Conservation (phyloP, 768 basidiomycete genomes). For the Boletus tylopilopsis region DNA sequence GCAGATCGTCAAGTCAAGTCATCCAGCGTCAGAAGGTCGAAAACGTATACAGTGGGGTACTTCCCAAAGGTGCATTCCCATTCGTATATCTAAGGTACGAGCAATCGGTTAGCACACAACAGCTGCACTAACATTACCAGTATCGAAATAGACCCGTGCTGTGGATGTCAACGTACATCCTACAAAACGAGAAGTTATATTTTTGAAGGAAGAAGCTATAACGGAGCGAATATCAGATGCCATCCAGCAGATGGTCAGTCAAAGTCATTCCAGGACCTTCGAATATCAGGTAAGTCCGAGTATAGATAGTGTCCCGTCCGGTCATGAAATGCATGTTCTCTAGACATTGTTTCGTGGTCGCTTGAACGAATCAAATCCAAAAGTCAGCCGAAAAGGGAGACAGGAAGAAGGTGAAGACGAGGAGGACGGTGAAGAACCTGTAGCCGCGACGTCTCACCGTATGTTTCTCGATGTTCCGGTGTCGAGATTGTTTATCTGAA, state of each 20-base stretch:
- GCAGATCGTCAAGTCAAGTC: constrained; percentile 93
- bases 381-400: constrained; percentile 34
- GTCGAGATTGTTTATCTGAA: constrained; percentile 6
- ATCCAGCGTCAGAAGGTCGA: constrained; percentile 82
- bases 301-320: neutral
- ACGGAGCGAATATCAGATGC: constrained; percentile 71
- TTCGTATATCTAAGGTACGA: constrained; percentile 93
- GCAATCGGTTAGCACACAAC: neutral
- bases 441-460: constrained; percentile 27
- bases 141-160: constrained; percentile 73
- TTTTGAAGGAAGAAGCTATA: constrained; percentile 86
- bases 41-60: constrained; percentile 72
- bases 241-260: constrained; percentile 63
- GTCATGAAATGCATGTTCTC: neutral
- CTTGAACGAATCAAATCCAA: constrained; percentile 29
- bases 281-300: constrained; percentile 58
- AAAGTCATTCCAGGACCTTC: constrained; percentile 65
- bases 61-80: constrained; percentile 87
- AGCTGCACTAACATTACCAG: constrained; percentile 36
- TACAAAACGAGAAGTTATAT: constrained; percentile 95
- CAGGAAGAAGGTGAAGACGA: constrained; percentile 35
- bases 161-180: constrained; percentile 99
- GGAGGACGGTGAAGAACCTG: constrained; percentile 29
- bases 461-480: neutral
- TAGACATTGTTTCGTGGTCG: constrained; percentile 63